Conservation (phyloP, 139 green algal genomes). For the Coccomyxa sp. region DNA sequence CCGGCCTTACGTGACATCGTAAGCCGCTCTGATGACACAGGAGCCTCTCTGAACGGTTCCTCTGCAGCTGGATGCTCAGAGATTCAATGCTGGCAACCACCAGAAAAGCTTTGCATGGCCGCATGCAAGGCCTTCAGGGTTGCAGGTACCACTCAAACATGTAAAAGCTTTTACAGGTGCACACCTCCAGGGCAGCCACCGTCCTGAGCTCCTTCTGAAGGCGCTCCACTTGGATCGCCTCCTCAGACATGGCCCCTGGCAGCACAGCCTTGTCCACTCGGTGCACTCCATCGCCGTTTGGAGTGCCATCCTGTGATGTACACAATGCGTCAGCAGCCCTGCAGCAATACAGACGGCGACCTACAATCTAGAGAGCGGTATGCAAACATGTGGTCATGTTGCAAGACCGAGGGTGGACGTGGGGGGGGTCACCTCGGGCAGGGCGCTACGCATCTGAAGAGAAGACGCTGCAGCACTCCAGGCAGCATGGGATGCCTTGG, state of each 20-base stretch:
- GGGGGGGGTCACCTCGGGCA: not conserved
- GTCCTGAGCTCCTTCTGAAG: slow-evolving; percentile 58
- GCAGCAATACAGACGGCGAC: too few species aligned
- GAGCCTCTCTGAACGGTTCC: too few species aligned
- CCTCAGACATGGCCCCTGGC: too few species aligned
- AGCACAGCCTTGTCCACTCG: too few species aligned
- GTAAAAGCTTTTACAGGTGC: not conserved
- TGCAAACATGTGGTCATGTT: not conserved
- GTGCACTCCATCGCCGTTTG: too few species aligned
- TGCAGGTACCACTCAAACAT: not conserved
- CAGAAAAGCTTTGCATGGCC: not conserved
- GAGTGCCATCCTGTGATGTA: too few species aligned
- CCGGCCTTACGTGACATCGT: not conserved
- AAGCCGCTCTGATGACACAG: not conserved
- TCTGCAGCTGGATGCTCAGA: not conserved
- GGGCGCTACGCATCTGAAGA: not conserved
- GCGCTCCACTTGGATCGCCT: slow-evolving; percentile 20
- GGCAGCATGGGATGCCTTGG: slow-evolving; percentile 2
- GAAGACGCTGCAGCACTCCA: not conserved
- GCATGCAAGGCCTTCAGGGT: not conserved
- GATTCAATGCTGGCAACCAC: not conserved
- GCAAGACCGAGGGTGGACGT: too few species aligned
- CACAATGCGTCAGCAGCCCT: too few species aligned
- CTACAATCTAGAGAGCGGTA: not conserved
- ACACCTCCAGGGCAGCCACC: slow-evolving; percentile 25